Evolutionary conservation across 2,329 filamentous ascomycete genomes (phyloP).

Genomic region (Didymella pinodella): DNA sequence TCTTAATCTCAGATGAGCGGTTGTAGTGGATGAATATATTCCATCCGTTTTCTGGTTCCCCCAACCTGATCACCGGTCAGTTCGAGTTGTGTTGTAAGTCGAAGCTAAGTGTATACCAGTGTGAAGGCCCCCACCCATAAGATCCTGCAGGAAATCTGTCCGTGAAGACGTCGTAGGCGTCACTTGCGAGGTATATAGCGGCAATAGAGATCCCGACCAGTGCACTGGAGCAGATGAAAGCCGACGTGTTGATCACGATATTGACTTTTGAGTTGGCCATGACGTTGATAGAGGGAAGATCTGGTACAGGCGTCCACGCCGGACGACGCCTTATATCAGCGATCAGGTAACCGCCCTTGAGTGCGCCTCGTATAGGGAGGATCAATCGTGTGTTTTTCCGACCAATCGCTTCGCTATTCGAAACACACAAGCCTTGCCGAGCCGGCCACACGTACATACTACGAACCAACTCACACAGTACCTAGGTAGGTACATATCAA

Average conservation of each 20-base stretch:
- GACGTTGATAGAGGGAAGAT: not conserved
- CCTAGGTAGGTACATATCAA: not conserved
- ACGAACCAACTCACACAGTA: not conserved
- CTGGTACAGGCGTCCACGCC: too few relatives aligned
- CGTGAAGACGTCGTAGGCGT: constrained; percentile 2
- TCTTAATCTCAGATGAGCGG: constrained; percentile 11
- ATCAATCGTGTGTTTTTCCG: not conserved
- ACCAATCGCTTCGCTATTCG: not conserved
- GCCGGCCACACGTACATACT: not conserved
- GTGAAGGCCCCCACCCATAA: not conserved
- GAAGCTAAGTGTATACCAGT: not conserved
- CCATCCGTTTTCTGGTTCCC: not conserved
- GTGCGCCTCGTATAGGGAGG: not conserved
- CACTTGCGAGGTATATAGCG: constrained; percentile 2
- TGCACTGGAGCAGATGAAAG: not conserved
- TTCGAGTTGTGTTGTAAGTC: not conserved
- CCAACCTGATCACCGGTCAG: not conserved
- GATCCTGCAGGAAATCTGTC: not conserved
- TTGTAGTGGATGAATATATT: not conserved
- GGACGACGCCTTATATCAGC: not conserved
- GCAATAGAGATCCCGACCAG: constrained; percentile 2
- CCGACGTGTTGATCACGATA: not conserved
- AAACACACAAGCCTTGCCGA: not conserved
- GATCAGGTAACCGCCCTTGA: not conserved
- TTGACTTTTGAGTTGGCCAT: not conserved